phyloP scores from a whole-genome alignment of 495 filamentous ascomycete species.

The Peziza echinospora region DNA sequence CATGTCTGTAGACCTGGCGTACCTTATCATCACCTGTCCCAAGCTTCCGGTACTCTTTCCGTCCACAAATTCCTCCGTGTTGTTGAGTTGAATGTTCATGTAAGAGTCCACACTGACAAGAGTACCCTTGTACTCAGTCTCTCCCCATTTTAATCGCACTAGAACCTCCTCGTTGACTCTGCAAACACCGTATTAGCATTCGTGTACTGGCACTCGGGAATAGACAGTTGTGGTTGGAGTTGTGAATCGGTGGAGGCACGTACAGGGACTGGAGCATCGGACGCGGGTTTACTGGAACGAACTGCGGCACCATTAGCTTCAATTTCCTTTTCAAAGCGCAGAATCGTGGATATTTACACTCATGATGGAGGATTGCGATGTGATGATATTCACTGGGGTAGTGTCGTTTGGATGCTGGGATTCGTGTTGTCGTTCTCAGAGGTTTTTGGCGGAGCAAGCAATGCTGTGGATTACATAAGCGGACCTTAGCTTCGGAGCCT shows the following conservation, averaged over 20 bases:
- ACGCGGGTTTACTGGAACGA: conserved; percentile 75
- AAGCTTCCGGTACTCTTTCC: conserved; percentile 63
- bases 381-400: too few species aligned
- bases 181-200: neutral
- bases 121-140: conserved; percentile 85
- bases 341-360: too few species aligned
- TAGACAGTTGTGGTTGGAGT: too few species aligned
- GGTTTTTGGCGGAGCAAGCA: too few species aligned
- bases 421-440: too few species aligned
- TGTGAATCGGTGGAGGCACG: too few species aligned
- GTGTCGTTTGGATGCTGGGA: too few species aligned
- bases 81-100: conserved; percentile 88
- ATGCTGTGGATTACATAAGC: too few species aligned
- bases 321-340: too few species aligned
- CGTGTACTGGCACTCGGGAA: conserved; percentile 65
- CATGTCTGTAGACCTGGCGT: conserved; percentile 13
- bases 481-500: too few species aligned
- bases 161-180: conserved; percentile 78
- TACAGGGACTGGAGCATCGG: conserved; percentile 77
- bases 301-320: conserved; percentile 19
- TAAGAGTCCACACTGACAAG: conserved; percentile 89
- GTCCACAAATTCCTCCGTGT: conserved; percentile 79
- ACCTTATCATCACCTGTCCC: conserved; percentile 86
- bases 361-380: too few species aligned
- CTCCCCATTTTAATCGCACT: conserved; percentile 89